Evolutionary conservation across 78 protist species (phyloP).

Genomic region (Monocercomonoides exilis): DNA sequence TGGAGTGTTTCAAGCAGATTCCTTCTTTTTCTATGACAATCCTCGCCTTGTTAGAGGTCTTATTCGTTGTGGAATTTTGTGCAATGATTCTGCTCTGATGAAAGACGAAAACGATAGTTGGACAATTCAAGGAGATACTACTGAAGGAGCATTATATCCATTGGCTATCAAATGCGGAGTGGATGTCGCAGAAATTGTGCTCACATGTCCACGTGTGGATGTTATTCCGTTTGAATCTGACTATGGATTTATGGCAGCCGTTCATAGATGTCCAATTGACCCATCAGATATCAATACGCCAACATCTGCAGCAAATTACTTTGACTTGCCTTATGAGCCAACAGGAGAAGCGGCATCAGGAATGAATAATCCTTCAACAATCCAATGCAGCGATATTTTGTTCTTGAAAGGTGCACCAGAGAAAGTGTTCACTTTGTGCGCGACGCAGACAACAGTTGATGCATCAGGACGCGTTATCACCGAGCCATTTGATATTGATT

Average conservation of each 20-base stretch:
- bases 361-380: background rate
- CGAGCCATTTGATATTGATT: background rate
- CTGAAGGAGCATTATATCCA: background rate
- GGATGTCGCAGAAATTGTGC: background rate
- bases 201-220: background rate
- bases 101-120: too few relatives aligned
- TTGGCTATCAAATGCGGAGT: background rate
- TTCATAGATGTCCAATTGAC: background rate
- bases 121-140: background rate
- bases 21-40: too few relatives aligned
- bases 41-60: too few relatives aligned
- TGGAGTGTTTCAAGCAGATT: too few relatives aligned
- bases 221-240: conserved; percentile 1
- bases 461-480: background rate
- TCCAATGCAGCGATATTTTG: background rate
- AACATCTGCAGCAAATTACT: background rate
- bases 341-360: background rate
- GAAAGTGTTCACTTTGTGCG: conserved; percentile 6
- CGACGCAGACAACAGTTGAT: background rate
- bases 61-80: too few relatives aligned
- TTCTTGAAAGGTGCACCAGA: conserved; percentile 11
- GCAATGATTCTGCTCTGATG: too few relatives aligned
- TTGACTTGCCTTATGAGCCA: background rate
- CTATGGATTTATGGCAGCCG: conserved; percentile 21
- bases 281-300: background rate